Base-by-base conservation (phyloP, 805 yeast genomes). In the Pichia californica region DNA sequence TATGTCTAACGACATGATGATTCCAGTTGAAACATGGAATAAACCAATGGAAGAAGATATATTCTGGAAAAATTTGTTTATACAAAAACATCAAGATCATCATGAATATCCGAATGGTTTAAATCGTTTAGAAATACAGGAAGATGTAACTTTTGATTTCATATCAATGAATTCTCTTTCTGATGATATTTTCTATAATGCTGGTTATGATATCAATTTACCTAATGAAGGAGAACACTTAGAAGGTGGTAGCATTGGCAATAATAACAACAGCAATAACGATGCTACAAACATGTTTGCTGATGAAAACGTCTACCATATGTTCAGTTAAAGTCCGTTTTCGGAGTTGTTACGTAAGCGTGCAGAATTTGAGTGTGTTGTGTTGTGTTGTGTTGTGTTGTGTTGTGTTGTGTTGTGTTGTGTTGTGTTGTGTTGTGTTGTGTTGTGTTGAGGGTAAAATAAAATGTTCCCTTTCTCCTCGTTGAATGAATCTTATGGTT, bases 11-110 rank as follows among this genome's bases (percentile, higher is more conserved):
- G 33, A 20, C 4, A 35, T 11, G 7, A 5, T 34, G 16, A 10
- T 35, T 16, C 36, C 36, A 10, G 13, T 38, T 8, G 43, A 44
- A 15, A 18, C 29, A 4, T 44, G 33, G 33, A 26, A 26, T 6
- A 33, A 36, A 26, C 38, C 37, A 2, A 31, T 31, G 32, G 43
- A 40, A 29, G 44, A 40, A 7, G 47, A 44, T 21, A 6, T 20
- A 7, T 44, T 44, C 8, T 44, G 44, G 48, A 47, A 33, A 28
- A 33, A 36, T 23, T 19, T 39, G 7, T 41, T 36, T 40, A 16
- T 38, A 16, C 31, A 34, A 15, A 38, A 34, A 3, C 33, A 28
- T 13, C 5, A 28, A 13, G 3, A 19, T 5, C 11, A 19, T 5
- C 1, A 13, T 25, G 38, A 14, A 21, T 18, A 4, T 15, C 13